Percentiles rank a stretch among this genome's conserved stretches.
phyloP scores from a whole-genome alignment of 495 filamentous ascomycete genomes.

The Jackrogersella minutella region DNA sequence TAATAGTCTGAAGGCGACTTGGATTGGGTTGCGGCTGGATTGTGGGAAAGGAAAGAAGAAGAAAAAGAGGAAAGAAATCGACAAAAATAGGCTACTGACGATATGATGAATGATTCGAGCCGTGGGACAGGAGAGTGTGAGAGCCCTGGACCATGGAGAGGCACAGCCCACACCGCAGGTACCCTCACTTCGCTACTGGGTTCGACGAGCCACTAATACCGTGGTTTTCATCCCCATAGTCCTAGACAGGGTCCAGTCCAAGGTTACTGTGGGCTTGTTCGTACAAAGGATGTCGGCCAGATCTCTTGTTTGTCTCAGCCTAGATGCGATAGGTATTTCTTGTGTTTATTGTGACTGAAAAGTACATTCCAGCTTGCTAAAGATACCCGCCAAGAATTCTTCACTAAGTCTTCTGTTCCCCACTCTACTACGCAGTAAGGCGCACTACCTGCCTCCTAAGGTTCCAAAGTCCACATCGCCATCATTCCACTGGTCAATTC shows the following conservation, averaged over 20 bases:
- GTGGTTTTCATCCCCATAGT: conserved; percentile 24
- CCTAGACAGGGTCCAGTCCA: conserved; percentile 18
- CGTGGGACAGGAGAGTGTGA: not conserved
- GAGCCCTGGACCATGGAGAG: not conserved
- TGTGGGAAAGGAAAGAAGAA: conserved; percentile 16
- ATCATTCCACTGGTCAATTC: conserved; percentile 19
- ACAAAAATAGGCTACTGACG: conserved; percentile 20
- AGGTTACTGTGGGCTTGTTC: conserved; percentile 9
- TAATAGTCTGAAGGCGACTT: conserved; percentile 39
- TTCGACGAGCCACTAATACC: conserved; percentile 7
- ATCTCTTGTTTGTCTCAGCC: conserved; percentile 29
- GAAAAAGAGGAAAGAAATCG: conserved; percentile 3
- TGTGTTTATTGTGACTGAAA: not conserved
- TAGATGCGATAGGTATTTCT: conserved; percentile 19
- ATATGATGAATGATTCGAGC: conserved; percentile 31
- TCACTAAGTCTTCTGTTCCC: conserved; percentile 9
- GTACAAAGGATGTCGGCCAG: conserved; percentile 24
- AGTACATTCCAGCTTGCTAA: conserved; percentile 22
- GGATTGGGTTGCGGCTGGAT: conserved; percentile 26
- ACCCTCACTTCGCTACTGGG: conserved; percentile 1
- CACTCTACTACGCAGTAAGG: too few relatives aligned
- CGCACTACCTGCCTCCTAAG: conserved; percentile 18
- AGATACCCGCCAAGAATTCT: conserved; percentile 24
- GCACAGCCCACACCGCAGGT: conserved; percentile 24
- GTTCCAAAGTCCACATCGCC: conserved; percentile 6